phyloP scores from a whole-genome alignment of 2,329 filamentous ascomycete genomes.

The Aureobasidium namibiae region DNA sequence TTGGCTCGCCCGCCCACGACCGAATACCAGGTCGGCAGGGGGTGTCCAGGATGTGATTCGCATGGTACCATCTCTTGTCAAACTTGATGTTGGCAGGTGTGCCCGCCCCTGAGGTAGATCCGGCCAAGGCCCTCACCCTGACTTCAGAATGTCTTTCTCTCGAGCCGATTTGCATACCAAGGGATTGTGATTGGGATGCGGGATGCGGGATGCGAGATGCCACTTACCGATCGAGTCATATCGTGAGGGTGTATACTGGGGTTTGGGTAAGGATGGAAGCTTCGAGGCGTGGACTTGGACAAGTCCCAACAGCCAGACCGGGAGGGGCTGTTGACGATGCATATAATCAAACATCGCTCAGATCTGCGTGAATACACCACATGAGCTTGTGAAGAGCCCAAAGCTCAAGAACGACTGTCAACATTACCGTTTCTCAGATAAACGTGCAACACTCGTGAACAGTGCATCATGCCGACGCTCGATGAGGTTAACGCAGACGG shows the following conservation, averaged over 20 bases:
- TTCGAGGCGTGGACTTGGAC: too few relatives aligned
- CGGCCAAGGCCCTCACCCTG: not conserved
- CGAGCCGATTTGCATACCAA: not conserved
- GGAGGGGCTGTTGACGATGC: too few relatives aligned
- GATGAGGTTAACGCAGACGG: not conserved
- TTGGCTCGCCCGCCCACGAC: not conserved
- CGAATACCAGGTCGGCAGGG: not conserved
- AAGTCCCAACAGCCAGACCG: too few relatives aligned
- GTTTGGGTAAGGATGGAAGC: too few relatives aligned
- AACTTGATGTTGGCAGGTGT: not conserved
- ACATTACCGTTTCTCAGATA: not conserved
- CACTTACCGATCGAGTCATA: too few relatives aligned
- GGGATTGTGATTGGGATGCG: too few relatives aligned
- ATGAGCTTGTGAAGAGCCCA: too few relatives aligned
- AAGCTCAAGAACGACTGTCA: not conserved
- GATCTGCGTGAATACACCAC: too few relatives aligned
- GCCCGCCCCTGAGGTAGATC: not conserved
- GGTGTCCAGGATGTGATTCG: not conserved
- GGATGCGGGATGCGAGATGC: too few relatives aligned
- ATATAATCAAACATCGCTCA: too few relatives aligned
- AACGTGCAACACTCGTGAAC: not conserved
- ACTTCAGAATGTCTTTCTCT: not conserved
- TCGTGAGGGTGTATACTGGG: too few relatives aligned
- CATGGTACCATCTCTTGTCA: not conserved
- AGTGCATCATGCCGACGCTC: not conserved